Evolutionary conservation across 2,329 filamentous ascomycete genomes (phyloP).

Genomic region (Domatiomyces globalis): DNA sequence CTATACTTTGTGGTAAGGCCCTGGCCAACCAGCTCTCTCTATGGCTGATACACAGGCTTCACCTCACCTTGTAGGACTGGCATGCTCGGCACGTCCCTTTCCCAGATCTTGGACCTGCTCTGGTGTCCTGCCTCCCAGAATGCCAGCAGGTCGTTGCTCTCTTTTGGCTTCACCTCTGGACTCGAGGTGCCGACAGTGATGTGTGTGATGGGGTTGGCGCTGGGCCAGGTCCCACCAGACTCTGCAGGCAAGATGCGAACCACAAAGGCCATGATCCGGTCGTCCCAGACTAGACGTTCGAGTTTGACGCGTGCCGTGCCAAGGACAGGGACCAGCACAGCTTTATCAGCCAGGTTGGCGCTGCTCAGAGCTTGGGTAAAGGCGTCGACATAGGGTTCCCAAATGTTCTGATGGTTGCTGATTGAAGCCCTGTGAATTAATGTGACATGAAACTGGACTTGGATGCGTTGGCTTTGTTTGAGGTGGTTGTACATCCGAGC

Average conservation of each 20-base stretch:
- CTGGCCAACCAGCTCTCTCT: slow-evolving; percentile 1
- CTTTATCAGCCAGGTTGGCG: slow-evolving; percentile 16
- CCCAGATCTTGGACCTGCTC: slow-evolving; percentile 36
- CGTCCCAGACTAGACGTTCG: slow-evolving; percentile 64
- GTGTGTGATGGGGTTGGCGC: slow-evolving; percentile 66
- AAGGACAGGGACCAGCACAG: slow-evolving; percentile 22
- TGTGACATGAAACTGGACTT: slow-evolving; percentile 83
- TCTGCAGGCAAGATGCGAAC: slow-evolving; percentile 49
- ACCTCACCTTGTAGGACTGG: slow-evolving; percentile 43
- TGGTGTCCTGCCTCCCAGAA: slow-evolving; percentile 52
- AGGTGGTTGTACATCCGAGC: slow-evolving; percentile 64
- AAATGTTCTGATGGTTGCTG: slow-evolving; percentile 51
- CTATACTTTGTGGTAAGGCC: no score
- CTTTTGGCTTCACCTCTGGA: slow-evolving; percentile 67
- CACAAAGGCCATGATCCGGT: slow-evolving; percentile 80
- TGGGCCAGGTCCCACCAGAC: slow-evolving; percentile 44
- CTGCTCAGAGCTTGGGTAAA: slow-evolving; percentile 30
- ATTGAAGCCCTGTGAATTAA: slow-evolving; percentile 65
- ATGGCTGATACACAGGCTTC: slow-evolving; percentile 32
- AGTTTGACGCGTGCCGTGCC: slow-evolving; percentile 36
- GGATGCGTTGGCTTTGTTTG: slow-evolving; percentile 57
- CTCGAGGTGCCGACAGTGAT: slow-evolving; percentile 77
- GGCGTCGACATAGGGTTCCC: slow-evolving; percentile 56
- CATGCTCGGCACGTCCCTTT: slow-evolving; percentile 40
- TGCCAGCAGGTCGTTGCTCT: slow-evolving; percentile 74